Percentiles rank a stretch among this genome's conserved stretches.
phyloP scores from a whole-genome alignment of 2,329 filamentous ascomycete genomes.

The Exophiala sideris region DNA sequence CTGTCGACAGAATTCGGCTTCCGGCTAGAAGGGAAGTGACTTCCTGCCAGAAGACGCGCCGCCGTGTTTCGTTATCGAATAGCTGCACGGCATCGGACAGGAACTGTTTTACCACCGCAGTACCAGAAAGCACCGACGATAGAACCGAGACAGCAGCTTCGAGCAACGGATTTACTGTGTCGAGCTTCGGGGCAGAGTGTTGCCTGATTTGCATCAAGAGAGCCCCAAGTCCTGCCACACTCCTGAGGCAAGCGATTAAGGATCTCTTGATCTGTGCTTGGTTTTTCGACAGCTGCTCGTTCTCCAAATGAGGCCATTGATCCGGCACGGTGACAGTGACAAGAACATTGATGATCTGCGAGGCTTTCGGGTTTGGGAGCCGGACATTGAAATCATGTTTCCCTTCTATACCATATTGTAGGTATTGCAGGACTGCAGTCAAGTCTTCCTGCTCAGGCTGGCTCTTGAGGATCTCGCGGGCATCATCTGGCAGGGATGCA shows the following conservation, averaged over 20 bases:
- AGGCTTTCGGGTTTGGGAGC: conserved; percentile 62
- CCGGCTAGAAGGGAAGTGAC: conserved; percentile 57
- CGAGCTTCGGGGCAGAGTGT: conserved; percentile 44
- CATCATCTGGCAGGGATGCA: conserved; percentile 43
- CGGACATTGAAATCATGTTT: conserved; percentile 48
- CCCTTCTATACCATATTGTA: conserved; percentile 38
- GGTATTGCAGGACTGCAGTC: conserved; percentile 51
- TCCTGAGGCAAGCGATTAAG: conserved; percentile 65
- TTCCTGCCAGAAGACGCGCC: conserved; percentile 59
- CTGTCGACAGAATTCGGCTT: conserved; percentile 56
- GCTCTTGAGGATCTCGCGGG: conserved; percentile 57
- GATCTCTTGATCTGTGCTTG: conserved; percentile 37
- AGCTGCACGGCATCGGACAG: conserved; percentile 37
- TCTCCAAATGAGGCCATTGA: conserved; percentile 61
- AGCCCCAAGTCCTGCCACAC: conserved; percentile 74
- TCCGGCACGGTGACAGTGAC: conserved; percentile 73
- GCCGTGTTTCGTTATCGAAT: conserved; percentile 35
- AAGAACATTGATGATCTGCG: conserved; percentile 72
- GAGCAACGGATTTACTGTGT: conserved; percentile 33
- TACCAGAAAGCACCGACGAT: conserved; percentile 31
- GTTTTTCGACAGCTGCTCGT: conserved; percentile 5
- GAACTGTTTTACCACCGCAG: conserved; percentile 12
- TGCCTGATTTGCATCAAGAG: conserved; percentile 65
- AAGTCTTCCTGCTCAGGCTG: conserved; percentile 62
- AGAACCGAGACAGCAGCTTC: conserved; percentile 37